Conservation (phyloP, 1,284 basidiomycete species). For the Xerocomus nothofagi region DNA sequence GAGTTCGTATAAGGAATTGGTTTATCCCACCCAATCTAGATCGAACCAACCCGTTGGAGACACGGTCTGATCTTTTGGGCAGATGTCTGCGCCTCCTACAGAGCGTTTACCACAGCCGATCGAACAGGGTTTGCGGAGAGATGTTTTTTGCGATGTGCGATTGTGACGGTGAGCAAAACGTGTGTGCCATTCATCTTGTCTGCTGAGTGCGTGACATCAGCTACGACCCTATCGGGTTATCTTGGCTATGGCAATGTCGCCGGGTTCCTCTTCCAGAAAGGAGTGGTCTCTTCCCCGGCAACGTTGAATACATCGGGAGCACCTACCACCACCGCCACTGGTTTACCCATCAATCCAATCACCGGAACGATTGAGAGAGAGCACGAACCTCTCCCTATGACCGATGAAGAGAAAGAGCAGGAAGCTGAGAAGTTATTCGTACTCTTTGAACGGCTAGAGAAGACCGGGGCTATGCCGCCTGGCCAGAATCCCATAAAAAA, state of each 20-base stretch:
- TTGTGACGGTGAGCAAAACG: slow-evolving; percentile 61
- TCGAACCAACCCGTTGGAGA: slow-evolving; percentile 71
- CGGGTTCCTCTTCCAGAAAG: slow-evolving; percentile 88
- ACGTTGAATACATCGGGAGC: slow-evolving; percentile 22
- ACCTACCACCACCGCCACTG: slow-evolving; percentile 41
- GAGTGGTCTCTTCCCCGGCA: slow-evolving; percentile 64
- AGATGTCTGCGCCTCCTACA: slow-evolving; percentile 76
- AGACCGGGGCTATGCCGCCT: slow-evolving; percentile 61
- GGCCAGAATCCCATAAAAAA: slow-evolving; percentile 72
- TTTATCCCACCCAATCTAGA: slow-evolving; percentile 79
- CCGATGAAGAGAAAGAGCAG: slow-evolving; percentile 86
- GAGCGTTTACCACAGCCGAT: slow-evolving; percentile 66
- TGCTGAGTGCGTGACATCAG: slow-evolving; percentile 39
- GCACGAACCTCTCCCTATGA: slow-evolving; percentile 60
- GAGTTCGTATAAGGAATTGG: slow-evolving; percentile 57
- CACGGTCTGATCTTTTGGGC: slow-evolving; percentile 71
- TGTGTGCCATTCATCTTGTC: slow-evolving; percentile 1
- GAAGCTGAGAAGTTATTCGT: slow-evolving; percentile 90
- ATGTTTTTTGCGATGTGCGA: slow-evolving; percentile 81
- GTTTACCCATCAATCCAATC: slow-evolving; percentile 72
- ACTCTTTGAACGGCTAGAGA: slow-evolving; percentile 85
- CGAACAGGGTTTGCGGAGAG: slow-evolving; percentile 82
- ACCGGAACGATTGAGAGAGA: slow-evolving; percentile 61
- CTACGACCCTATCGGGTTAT: slow-evolving; percentile 64
- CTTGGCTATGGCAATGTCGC: slow-evolving; percentile 93